Percentiles rank a stretch among this genome's conserved stretches.
Evolutionary conservation across 805 yeast species (phyloP).

Genomic region (Starmerella sirachaensis): DNA sequence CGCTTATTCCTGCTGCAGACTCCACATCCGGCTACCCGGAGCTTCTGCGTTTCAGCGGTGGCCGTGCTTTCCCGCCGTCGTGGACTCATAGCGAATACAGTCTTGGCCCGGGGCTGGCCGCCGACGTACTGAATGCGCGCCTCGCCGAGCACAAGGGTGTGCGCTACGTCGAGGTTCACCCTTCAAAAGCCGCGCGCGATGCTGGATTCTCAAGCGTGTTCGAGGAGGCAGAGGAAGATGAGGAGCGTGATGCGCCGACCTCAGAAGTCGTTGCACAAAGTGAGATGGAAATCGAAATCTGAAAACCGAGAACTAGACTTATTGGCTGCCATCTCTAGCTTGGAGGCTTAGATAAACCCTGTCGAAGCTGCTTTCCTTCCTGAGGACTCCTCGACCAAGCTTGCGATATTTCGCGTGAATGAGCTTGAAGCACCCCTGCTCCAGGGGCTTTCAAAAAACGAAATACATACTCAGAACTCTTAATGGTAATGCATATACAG

Average conservation of each 20-base stretch:
- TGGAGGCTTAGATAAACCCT: background rate
- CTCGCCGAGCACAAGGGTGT: constrained; percentile 24
- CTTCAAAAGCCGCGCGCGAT: background rate
- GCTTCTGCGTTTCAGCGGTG: constrained; percentile 71
- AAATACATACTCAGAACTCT: too few species aligned
- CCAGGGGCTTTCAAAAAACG: too few species aligned
- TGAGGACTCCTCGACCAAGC: too few species aligned
- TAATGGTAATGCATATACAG: too few species aligned
- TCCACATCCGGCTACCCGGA: constrained; percentile 37
- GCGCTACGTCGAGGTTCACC: constrained; percentile 24
- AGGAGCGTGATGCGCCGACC: too few species aligned
- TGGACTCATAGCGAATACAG: constrained; percentile 79
- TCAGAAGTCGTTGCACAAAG: too few species aligned
- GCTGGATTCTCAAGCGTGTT: background rate
- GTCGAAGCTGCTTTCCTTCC: too few species aligned
- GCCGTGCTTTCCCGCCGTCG: constrained; percentile 53
- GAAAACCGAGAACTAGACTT: background rate
- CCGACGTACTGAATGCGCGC: constrained; percentile 24
- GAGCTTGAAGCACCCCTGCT: too few species aligned
- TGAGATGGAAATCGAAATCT: constrained; percentile 14
- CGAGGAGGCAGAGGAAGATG: background rate
- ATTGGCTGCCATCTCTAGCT: too few species aligned
- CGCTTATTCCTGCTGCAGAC: constrained; percentile 36
- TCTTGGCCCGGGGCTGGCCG: constrained; percentile 38
- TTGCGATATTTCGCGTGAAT: too few species aligned